Conservation (phyloP, 257 asterid species). For the Ballota nigra region DNA sequence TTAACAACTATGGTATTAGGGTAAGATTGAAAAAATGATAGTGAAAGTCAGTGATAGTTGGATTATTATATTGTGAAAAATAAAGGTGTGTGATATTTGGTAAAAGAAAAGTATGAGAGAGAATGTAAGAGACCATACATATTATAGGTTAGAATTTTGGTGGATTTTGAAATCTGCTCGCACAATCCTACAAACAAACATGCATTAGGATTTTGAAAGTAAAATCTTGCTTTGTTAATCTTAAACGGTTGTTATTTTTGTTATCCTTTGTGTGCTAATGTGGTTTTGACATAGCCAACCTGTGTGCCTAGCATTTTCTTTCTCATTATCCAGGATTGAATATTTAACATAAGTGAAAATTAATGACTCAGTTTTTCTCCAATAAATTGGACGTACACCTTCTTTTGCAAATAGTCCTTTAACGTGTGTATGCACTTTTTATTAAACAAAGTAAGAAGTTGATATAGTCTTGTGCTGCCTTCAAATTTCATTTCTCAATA, state of each 20-base stretch:
- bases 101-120: no score
- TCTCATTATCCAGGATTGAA: not conserved
- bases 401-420: slow-evolving; percentile 1
- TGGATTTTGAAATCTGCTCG: no score
- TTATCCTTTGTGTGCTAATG: not conserved
- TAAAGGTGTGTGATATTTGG: no score
- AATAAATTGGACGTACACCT: not conserved
- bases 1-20: no score
- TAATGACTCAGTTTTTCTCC: not conserved
- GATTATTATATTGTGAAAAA: no score
- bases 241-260: not conserved
- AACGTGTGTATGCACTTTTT: not conserved
- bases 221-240: no score
- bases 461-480: slow-evolving; percentile 7
- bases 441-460: not conserved
- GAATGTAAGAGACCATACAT: no score
- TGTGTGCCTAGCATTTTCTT: not conserved
- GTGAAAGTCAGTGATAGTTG: no score
- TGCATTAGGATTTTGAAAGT: no score
- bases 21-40: no score
- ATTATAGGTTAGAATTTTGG: no score
- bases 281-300: slow-evolving; percentile 3
- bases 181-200: no score
- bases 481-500: not conserved
- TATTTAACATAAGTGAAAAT: not conserved